Evolutionary conservation across 192 early-diverging fungal species (phyloP), one percentile per base, ranked within the genome.

Genomic region (Gryganskiella cystojenkinii): DNA sequence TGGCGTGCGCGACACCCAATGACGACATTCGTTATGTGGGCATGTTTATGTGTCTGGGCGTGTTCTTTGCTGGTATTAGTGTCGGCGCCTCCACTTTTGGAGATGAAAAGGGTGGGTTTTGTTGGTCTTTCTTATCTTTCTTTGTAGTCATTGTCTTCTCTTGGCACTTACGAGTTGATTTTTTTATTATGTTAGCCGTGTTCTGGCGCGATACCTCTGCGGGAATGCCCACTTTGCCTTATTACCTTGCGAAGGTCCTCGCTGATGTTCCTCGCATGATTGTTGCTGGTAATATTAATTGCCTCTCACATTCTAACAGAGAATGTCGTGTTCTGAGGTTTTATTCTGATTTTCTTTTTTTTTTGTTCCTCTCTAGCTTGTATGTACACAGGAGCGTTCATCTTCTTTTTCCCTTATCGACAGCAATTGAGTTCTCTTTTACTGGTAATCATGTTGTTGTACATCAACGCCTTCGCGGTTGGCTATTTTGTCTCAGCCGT

Each of bases 251-350:
- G 17, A 90, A 90, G 68, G 42, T 82, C 31, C 40, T 88, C 4
- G 86, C 82, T 10, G 89, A 90, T 65, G 62, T 90, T 42, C 89
- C 89, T 22, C 61, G 89, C 11, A 86, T 90, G 44, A 45, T 89
- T 11, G 52, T 90, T 13, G 89, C 85, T 20, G 47, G 71, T 73
- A 59, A 50, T 25, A 37, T 24, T 17, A 20, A 50, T 54, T 8
- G 3, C n/a, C 51, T 27, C 20, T 31, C 5, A 31, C n/a, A 17
- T 25, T 31, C 3, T n/a, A n/a, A n/a, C n/a, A n/a, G n/a, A n/a
- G n/a, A n/a, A n/a, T 54, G 14, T 0, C 33, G 6, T 54, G 28
- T 5, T 54, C 46, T 30, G 58, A 11, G 6, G 0, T 14, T 7
- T 27, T 24, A 19, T 11, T 44, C 19, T 54, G 35, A 17, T 57